Conservation (phyloP, 192 early-diverging fungal genomes). For the Geranomyces michiganensis region DNA sequence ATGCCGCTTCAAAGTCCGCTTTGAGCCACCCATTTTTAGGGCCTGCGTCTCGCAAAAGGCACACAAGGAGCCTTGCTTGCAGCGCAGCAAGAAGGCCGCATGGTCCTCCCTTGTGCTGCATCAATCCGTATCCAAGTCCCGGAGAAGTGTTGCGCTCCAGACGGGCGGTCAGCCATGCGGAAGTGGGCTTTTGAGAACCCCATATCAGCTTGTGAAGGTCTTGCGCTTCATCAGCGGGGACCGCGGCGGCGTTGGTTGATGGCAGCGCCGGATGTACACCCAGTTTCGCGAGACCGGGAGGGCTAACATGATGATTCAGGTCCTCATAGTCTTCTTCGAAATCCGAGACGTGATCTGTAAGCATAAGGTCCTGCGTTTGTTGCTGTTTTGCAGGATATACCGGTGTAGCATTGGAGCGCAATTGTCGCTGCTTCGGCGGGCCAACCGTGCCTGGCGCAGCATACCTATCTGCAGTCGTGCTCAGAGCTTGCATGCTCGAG, state of each 20-base stretch:
- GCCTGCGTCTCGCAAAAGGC: neutral
- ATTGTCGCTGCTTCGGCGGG: too few relatives aligned
- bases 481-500: too few relatives aligned
- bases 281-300: too few relatives aligned
- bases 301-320: neutral
- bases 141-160: slow-evolving; percentile 15
- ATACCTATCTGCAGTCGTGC: too few relatives aligned
- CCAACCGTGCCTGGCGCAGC: too few relatives aligned
- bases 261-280: neutral
- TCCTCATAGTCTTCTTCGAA: neutral
- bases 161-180: slow-evolving; percentile 14
- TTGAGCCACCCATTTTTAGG: neutral
- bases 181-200: slow-evolving; percentile 13
- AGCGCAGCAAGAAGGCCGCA: slow-evolving; percentile 57
- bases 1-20: slow-evolving; percentile 34
- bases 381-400: too few relatives aligned
- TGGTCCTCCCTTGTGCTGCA: slow-evolving; percentile 59
- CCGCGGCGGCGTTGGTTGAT: neutral
- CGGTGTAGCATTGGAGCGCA: too few relatives aligned
- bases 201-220: slow-evolving; percentile 5
- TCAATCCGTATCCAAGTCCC: slow-evolving; percentile 48
- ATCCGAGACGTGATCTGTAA: slow-evolving; percentile 1
- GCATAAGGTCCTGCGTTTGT: too few relatives aligned
- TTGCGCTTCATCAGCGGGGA: neutral
- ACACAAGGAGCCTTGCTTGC: slow-evolving; percentile 46